phyloP scores from a whole-genome alignment of 1,139 yeast species.

The Kodamaea suecica region DNA sequence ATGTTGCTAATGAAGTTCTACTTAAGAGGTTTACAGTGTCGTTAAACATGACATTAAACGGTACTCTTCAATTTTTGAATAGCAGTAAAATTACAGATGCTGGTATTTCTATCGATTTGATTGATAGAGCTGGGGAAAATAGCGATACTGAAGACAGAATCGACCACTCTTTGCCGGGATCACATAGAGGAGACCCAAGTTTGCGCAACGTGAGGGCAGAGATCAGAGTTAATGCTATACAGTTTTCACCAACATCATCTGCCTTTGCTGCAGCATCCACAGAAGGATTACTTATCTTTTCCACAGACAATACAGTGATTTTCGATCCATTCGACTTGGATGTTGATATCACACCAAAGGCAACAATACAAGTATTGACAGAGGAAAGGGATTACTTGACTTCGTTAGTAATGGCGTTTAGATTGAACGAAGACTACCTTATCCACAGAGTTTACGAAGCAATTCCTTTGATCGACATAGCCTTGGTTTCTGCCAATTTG shows the following conservation, averaged over 20 bases:
- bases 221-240: slow-evolving; percentile 69
- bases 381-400: slow-evolving; percentile 68
- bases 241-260: slow-evolving; percentile 86
- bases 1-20: slow-evolving; percentile 81
- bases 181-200: slow-evolving; percentile 84
- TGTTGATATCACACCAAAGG: slow-evolving; percentile 83
- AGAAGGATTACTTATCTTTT: slow-evolving; percentile 82
- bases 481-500: slow-evolving; percentile 59
- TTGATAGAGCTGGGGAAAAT: slow-evolving; percentile 82
- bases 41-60: slow-evolving; percentile 85
- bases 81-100: slow-evolving; percentile 83
- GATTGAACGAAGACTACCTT: slow-evolving; percentile 78
- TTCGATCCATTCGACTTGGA: slow-evolving; percentile 97
- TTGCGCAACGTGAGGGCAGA: slow-evolving; percentile 76
- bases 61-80: slow-evolving; percentile 77
- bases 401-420: slow-evolving; percentile 89
- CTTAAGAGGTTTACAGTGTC: slow-evolving; percentile 81
- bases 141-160: slow-evolving; percentile 83
- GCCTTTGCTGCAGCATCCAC: slow-evolving; percentile 96
- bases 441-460: slow-evolving; percentile 72
- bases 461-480: slow-evolving; percentile 72
- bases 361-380: slow-evolving; percentile 57
- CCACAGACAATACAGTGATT: slow-evolving; percentile 68
- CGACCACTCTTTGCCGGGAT: slow-evolving; percentile 81
- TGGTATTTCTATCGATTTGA: slow-evolving; percentile 70